phyloP scores from a whole-genome alignment of 192 early-diverging fungal species.

The Coemansia sp. region DNA sequence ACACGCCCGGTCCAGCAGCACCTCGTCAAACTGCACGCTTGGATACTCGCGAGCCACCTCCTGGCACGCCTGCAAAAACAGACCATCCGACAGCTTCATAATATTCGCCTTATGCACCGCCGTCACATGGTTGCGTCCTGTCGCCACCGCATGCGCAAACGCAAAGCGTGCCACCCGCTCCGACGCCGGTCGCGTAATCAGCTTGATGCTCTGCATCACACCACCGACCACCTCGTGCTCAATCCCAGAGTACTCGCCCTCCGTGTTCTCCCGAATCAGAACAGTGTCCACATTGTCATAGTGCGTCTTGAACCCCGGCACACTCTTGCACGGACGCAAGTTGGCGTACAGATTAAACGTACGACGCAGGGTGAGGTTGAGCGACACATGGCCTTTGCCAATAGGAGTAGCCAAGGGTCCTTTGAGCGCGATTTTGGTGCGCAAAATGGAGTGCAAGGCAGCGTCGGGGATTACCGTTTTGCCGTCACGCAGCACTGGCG shows the following conservation, averaged over 20 bases:
- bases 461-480: slow-evolving; percentile 93
- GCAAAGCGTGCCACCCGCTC: slow-evolving; percentile 91
- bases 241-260: slow-evolving; percentile 99
- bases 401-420: slow-evolving; percentile 96
- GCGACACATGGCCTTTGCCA: slow-evolving; percentile 98
- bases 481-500: slow-evolving; percentile 87
- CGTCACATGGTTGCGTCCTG: slow-evolving; percentile 90
- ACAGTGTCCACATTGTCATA: slow-evolving; percentile 97
- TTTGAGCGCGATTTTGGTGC: slow-evolving; percentile 97
- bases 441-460: slow-evolving; percentile 85
- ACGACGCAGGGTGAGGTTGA: slow-evolving; percentile 83
- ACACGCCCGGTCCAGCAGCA: slow-evolving; percentile 93
- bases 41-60: slow-evolving; percentile 92
- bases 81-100: slow-evolving; percentile 95
- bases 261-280: slow-evolving; percentile 99
- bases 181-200: slow-evolving; percentile 95
- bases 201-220: slow-evolving; percentile 98
- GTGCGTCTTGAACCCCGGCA: slow-evolving; percentile 93
- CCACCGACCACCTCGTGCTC: slow-evolving; percentile 95
- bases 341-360: slow-evolving; percentile 99
- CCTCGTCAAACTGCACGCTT: slow-evolving; percentile 86
- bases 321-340: slow-evolving; percentile 96
- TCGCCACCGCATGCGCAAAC: slow-evolving; percentile 86
- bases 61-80: slow-evolving; percentile 91
- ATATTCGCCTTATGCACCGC: slow-evolving; percentile 99